phyloP scores from a whole-genome alignment of 768 basidiomycete species.

The Mycena maculata region DNA sequence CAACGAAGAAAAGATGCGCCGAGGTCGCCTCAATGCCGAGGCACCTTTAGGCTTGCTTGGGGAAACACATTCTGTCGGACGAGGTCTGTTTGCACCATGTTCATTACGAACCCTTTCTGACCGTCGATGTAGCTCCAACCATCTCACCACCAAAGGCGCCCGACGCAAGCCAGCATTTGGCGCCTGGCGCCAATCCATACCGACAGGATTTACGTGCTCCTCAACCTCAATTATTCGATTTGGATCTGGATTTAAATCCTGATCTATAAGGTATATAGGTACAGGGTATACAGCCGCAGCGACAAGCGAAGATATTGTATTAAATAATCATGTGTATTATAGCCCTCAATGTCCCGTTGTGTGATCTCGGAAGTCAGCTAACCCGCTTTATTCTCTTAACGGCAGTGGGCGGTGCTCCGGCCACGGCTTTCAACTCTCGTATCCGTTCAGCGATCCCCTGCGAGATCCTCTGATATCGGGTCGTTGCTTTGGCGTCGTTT shows the following conservation, averaged over 20 bases:
- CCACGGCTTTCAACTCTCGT: constrained; percentile 40
- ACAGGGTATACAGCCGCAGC: not conserved
- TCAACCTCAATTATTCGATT: constrained; percentile 74
- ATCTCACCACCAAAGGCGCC: constrained; percentile 65
- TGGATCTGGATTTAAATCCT: constrained; percentile 88
- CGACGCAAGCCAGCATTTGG: constrained; percentile 57
- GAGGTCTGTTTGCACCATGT: constrained; percentile 59
- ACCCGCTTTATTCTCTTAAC: constrained; percentile 4
- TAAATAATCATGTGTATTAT: no score
- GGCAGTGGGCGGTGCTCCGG: constrained; percentile 23
- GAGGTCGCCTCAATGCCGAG: constrained; percentile 82
- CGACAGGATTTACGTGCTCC: constrained; percentile 74
- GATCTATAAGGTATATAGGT: constrained; percentile 61
- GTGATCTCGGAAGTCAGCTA: not conserved
- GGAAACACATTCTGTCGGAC: constrained; percentile 85
- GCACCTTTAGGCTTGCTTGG: constrained; percentile 82
- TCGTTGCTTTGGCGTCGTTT: constrained; percentile 16
- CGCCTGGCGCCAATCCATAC: constrained; percentile 73
- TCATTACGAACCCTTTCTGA: constrained; percentile 15
- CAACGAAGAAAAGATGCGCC: constrained; percentile 91
- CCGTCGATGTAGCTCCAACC: constrained; percentile 62
- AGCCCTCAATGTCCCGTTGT: not conserved
- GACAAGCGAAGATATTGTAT: not conserved
- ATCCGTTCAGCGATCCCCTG: constrained; percentile 46
- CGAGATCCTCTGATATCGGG: constrained; percentile 29